Percentiles rank a stretch among this genome's conserved stretches.
phyloP scores from a whole-genome alignment of 176 grass and related monocot species.

The Musa beccarii region DNA sequence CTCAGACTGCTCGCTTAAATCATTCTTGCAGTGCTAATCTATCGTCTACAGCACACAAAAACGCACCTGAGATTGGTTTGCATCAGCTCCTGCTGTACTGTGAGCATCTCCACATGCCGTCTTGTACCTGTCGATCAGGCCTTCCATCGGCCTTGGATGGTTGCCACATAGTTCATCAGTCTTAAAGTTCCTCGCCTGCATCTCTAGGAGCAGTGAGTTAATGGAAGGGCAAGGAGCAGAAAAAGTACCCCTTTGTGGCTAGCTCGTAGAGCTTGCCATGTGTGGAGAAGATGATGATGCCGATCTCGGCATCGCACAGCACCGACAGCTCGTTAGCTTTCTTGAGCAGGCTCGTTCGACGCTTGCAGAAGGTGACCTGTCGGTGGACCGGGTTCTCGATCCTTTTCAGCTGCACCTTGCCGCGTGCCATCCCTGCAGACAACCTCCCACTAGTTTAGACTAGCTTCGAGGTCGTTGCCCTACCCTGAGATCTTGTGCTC shows the following conservation, averaged over 20 bases:
- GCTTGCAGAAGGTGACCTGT: slow-evolving; percentile 30
- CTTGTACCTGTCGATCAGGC: slow-evolving; percentile 29
- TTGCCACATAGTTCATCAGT: not conserved
- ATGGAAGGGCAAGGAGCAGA: not conserved
- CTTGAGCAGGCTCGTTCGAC: slow-evolving; percentile 22
- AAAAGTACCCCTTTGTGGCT: slow-evolving; percentile 30
- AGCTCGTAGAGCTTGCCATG: slow-evolving; percentile 31
- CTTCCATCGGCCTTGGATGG: slow-evolving; percentile 23
- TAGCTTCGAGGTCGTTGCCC: slow-evolving; percentile 36
- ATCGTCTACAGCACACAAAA: not conserved
- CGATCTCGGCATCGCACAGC: slow-evolving; percentile 23
- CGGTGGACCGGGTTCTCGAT: slow-evolving; percentile 30
- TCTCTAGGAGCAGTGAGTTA: not conserved
- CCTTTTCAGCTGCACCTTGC: slow-evolving; percentile 27
- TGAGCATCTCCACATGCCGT: slow-evolving; percentile 19
- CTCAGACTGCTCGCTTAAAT: too few species aligned
- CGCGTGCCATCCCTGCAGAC: slow-evolving; percentile 25
- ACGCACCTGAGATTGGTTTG: slow-evolving; percentile 20
- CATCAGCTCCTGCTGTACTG: not conserved
- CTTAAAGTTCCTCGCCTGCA: not conserved
- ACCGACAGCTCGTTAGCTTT: slow-evolving; percentile 29
- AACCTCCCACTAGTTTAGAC: slow-evolving; percentile 40
- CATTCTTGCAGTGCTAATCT: too few species aligned
- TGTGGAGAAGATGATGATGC: slow-evolving; percentile 25
- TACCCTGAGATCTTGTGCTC: too few species aligned